These are phyloP conservation scores for Salvia miltiorrhiza DNA, from an alignment of 257 asterid genomes.

Conservation along the genomic window DNA sequence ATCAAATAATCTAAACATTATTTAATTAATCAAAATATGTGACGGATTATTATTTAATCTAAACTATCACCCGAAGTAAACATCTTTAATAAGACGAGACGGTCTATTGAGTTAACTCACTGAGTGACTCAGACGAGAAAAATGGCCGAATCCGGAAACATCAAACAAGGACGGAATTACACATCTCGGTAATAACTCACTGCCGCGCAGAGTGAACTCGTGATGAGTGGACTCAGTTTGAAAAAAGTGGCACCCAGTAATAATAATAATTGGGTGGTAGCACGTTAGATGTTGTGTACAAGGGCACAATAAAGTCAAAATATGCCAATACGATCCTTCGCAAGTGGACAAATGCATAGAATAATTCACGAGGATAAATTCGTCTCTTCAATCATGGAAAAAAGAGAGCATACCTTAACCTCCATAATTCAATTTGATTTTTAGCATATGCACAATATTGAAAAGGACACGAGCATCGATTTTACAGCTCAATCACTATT, in stretches of 20 bases:
- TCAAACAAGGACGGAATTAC: background rate
- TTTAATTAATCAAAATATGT: too few species aligned
- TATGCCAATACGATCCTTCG: slow-evolving; percentile 3
- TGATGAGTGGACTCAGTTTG: background rate
- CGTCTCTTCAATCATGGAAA: slow-evolving; percentile 9
- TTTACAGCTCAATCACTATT: slow-evolving; percentile 44
- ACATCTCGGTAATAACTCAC: background rate
- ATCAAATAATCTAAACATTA: too few species aligned
- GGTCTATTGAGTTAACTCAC: background rate
- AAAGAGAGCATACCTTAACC: background rate
- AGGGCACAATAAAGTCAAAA: background rate
- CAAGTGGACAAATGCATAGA: slow-evolving; percentile 18
- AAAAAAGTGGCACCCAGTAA: background rate
- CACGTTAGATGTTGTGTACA: background rate
- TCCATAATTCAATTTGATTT: slow-evolving; percentile 6
- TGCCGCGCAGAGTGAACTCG: background rate
- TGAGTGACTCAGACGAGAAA: background rate
- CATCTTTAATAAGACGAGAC: too few species aligned
- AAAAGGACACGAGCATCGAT: slow-evolving; percentile 21
- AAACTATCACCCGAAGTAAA: too few species aligned
- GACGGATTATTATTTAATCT: too few species aligned
- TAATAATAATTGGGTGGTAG: background rate
- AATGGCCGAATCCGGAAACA: background rate
- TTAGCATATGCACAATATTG: slow-evolving; percentile 22
- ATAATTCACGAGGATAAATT: slow-evolving; percentile 10